Conservation (phyloP, 176 grass and related monocot species). For the Triticum monococcum region DNA sequence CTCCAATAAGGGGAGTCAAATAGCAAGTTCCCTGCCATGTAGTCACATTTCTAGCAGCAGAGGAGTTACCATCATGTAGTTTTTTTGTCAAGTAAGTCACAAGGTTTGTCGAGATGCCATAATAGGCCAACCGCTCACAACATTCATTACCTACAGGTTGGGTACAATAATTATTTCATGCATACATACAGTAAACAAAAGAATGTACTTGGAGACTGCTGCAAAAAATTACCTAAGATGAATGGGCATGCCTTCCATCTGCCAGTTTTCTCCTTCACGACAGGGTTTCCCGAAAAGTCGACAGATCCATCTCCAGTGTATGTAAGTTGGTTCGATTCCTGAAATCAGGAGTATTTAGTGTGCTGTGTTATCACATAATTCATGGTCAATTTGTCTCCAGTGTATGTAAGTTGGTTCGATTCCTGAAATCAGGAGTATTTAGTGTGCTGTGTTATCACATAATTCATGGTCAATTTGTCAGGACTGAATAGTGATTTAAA, state of each 20-base stretch:
- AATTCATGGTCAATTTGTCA: not conserved
- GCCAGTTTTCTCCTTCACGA: constrained; percentile 70
- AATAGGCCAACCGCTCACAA: constrained; percentile 80
- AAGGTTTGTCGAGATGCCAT: constrained; percentile 84
- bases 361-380: not conserved
- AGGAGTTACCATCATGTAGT: constrained; percentile 77
- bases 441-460: not conserved
- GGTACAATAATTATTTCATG: not conserved
- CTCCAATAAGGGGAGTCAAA: constrained; percentile 74
- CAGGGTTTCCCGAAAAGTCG: constrained; percentile 61
- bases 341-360: constrained; percentile 7
- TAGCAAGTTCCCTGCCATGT: constrained; percentile 90
- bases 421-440: constrained; percentile 39
- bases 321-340: constrained; percentile 51
- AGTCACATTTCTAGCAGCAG: constrained; percentile 79
- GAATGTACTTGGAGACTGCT: not conserved
- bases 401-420: constrained; percentile 47
- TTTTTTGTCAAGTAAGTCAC: constrained; percentile 86
- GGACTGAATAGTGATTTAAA: not conserved
- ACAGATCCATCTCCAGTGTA: constrained; percentile 89
- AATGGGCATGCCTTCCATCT: constrained; percentile 93
- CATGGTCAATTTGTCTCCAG: too few species aligned
- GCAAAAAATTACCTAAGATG: constrained; percentile 60
- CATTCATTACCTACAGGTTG: constrained; percentile 75
- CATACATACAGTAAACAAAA: constrained; percentile 9